Conservation (phyloP, 1,284 basidiomycete genomes). For the Ustanciosporium gigantosporum region DNA sequence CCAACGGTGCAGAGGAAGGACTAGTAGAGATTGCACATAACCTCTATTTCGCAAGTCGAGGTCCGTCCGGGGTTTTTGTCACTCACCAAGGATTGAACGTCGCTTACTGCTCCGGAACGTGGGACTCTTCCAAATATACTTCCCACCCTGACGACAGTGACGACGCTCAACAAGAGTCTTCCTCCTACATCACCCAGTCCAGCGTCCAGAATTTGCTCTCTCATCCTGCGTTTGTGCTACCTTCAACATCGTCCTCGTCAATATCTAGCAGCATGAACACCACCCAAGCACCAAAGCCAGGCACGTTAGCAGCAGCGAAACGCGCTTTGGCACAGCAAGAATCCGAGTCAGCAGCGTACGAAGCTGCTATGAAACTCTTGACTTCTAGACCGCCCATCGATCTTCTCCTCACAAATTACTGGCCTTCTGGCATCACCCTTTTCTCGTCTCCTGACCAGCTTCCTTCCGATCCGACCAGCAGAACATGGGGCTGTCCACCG, state of each 20-base stretch:
- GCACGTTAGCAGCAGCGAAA: constrained; percentile 41
- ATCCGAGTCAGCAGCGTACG: constrained; percentile 6
- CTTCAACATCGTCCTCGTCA: not conserved
- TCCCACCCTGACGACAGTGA: not conserved
- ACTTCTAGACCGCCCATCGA: constrained; percentile 40
- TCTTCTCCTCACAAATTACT: constrained; percentile 49
- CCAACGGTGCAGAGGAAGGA: not conserved
- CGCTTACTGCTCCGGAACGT: constrained; percentile 40
- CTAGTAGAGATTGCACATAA: constrained; percentile 25
- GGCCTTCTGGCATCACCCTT: constrained; percentile 47
- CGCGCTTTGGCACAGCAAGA: constrained; percentile 14
- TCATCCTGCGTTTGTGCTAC: constrained; percentile 24
- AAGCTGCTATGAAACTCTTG: constrained; percentile 10
- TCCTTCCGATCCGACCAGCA: constrained; percentile 21
- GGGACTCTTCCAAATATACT: constrained; percentile 11
- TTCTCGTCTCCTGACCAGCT: constrained; percentile 16
- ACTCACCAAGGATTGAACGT: constrained; percentile 23
- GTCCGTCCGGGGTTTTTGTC: constrained; percentile 35
- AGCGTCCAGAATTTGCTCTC: constrained; percentile 26
- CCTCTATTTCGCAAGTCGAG: constrained; percentile 39
- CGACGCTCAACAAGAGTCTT: constrained; percentile 3
- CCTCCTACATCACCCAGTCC: constrained; percentile 16
- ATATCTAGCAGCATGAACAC: not conserved
- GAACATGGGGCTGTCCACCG: constrained; percentile 47
- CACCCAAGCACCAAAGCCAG: constrained; percentile 13